phyloP scores from a whole-genome alignment of 495 filamentous ascomycete genomes.

The Hyaloscypha bicolor region DNA sequence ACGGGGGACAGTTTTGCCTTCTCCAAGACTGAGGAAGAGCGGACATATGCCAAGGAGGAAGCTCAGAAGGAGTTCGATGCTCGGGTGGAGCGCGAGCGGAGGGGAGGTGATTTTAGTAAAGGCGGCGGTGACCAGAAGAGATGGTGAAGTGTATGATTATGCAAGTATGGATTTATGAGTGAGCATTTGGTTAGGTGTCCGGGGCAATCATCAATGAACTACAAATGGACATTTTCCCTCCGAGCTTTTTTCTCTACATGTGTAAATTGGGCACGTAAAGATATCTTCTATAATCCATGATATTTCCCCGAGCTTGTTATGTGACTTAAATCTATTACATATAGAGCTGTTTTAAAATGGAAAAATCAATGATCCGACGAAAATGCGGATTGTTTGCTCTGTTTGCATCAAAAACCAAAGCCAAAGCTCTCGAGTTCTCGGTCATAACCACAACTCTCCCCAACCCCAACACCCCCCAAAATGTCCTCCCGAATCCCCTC shows the following conservation, averaged over 20 bases:
- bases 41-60: conserved; percentile 43
- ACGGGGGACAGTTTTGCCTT: conserved; percentile 42
- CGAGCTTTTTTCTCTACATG: background rate
- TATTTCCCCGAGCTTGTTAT: no score
- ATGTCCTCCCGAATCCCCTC: background rate
- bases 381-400: background rate
- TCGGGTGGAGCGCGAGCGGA: conserved; percentile 49
- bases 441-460: background rate
- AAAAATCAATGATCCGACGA: background rate
- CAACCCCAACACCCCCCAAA: background rate
- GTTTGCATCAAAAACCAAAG: background rate
- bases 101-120: conserved; percentile 35
- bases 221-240: background rate
- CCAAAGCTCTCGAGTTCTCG: background rate
- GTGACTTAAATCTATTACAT: no score
- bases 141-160: conserved; percentile 21
- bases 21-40: conserved; percentile 24
- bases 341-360: no score
- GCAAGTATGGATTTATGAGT: background rate
- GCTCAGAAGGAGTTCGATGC: conserved; percentile 58
- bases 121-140: conserved; percentile 25
- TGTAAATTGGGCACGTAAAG: background rate
- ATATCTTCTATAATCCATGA: background rate
- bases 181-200: conserved; percentile 5
- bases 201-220: background rate